Base-by-base conservation (phyloP, 345 rosid genomes). In the Microthlaspi erraticum region DNA sequence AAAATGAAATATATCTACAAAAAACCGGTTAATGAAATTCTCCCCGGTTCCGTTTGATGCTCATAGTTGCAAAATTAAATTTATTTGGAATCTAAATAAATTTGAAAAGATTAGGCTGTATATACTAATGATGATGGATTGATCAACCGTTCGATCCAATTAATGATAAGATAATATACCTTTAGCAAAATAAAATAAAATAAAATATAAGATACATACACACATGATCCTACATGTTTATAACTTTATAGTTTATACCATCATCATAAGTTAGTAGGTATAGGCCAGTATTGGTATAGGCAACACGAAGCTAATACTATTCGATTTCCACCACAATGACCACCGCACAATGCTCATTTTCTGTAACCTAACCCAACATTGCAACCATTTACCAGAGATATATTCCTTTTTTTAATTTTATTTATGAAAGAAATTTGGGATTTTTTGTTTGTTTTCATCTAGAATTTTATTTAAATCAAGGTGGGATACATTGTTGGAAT, bases 361-460 rank as follows among this genome's bases (percentile, higher is more conserved):
- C 1, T 20, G 41, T 63, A 53, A 54, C 64, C 56, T 23, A 63
- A 54, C 70, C 76, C 56, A 72, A 72, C 58, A 54, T 12, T 54
- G 49, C 70, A 57, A 54, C 49, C 41, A 16, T 36, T 44, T 72
- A 34, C 76, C 70, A 59, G 50, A 23, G 10, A 34, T 33, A 56
- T 56, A 36, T 69, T 69, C 0, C 0, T 5, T 0, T 46, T 34
- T 45, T 23, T 2, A 23, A 8, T 53, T 5, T 26, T 37, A 2
- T 18, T 33, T 56, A 18, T 56, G 17, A 52, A 16, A 26, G 16
- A 20, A 13, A 41, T 41, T 60, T 13, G 36, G 37, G 13, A n/a
- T n/a, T n/a, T n/a, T n/a, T n/a, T n/a, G n/a, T n/a, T n/a, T n/a
- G n/a, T n/a, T n/a, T n/a, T n/a, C n/a, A n/a, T n/a, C n/a, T n/a